A percentile compares a stretch with the other conserved stretches of the same genome.
phyloP scores from a whole-genome alignment of 2,329 filamentous ascomycete species.

The Chaetomium sp. region DNA sequence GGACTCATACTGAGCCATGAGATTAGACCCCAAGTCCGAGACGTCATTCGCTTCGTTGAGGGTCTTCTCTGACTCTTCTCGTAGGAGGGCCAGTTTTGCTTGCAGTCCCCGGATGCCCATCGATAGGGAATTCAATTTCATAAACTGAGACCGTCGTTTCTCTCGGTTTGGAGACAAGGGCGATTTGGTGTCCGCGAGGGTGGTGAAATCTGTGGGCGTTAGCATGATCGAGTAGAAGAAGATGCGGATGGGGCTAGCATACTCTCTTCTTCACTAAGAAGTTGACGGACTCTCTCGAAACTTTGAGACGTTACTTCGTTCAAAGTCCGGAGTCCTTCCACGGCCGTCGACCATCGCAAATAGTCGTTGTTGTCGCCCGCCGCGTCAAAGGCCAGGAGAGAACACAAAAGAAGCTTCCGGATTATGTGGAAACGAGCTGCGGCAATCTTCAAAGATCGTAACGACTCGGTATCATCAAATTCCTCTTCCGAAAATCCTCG shows the following conservation, averaged over 20 bases:
- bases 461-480: slow-evolving; percentile 68
- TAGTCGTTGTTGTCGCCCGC: slow-evolving; percentile 72
- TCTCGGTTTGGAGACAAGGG: slow-evolving; percentile 69
- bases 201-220: slow-evolving; percentile 41
- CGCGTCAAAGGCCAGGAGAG: slow-evolving; percentile 79
- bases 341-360: slow-evolving; percentile 68
- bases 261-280: slow-evolving; percentile 77
- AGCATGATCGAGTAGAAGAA: slow-evolving; percentile 16
- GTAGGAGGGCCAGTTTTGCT: slow-evolving; percentile 85
- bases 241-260: slow-evolving; percentile 30
- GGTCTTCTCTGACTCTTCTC: slow-evolving; percentile 78
- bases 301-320: slow-evolving; percentile 55
- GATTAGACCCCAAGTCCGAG: slow-evolving; percentile 66
- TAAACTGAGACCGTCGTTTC: slow-evolving; percentile 76
- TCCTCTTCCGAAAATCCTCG: slow-evolving; percentile 57
- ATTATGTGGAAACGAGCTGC: slow-evolving; percentile 74
- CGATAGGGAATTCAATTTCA: slow-evolving; percentile 81
- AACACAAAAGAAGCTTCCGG: slow-evolving; percentile 80
- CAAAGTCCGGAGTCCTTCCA: slow-evolving; percentile 65
- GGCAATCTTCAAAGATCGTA: slow-evolving; percentile 73
- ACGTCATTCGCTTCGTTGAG: slow-evolving; percentile 68
- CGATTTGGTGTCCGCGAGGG: slow-evolving; percentile 50
- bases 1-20: slow-evolving; percentile 89
- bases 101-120: slow-evolving; percentile 87
- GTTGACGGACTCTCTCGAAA: slow-evolving; percentile 58